phyloP scores from a whole-genome alignment of 176 grass and related monocot genomes.

The Carex pumila region DNA sequence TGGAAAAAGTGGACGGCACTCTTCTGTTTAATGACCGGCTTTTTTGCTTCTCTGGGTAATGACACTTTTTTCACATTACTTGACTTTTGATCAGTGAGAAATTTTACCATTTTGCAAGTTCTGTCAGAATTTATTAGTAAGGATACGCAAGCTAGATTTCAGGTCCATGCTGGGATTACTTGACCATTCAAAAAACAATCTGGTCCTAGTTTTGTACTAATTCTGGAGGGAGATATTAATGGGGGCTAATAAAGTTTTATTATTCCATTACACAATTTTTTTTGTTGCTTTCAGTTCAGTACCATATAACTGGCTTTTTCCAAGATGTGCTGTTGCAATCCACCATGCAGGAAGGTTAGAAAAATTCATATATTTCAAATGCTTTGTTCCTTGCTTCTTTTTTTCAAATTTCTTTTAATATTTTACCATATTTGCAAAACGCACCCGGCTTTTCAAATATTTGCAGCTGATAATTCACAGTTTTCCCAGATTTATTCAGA shows the following conservation, averaged over 20 bases:
- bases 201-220: neutral
- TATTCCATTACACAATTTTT: neutral
- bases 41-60: conserved; percentile 83
- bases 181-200: neutral
- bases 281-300: conserved; percentile 47
- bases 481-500: neutral
- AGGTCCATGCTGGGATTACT: neutral
- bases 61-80: neutral
- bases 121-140: conserved; percentile 1
- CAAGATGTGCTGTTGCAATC: conserved; percentile 52
- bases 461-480: neutral
- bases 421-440: neutral
- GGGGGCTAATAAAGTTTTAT: neutral
- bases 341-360: conserved; percentile 86
- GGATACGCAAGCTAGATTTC: neutral
- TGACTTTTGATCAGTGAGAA: neutral
- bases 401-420: neutral
- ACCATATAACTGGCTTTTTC: conserved; percentile 87
- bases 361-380: neutral
- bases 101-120: neutral
- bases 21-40: conserved; percentile 53
- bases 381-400: neutral
- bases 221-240: neutral
- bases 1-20: conserved; percentile 26
- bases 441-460: neutral